Evolutionary conservation across 257 asterid species (phyloP), one percentile per base, ranked within the genome.

Genomic region (Petunia secreta): DNA sequence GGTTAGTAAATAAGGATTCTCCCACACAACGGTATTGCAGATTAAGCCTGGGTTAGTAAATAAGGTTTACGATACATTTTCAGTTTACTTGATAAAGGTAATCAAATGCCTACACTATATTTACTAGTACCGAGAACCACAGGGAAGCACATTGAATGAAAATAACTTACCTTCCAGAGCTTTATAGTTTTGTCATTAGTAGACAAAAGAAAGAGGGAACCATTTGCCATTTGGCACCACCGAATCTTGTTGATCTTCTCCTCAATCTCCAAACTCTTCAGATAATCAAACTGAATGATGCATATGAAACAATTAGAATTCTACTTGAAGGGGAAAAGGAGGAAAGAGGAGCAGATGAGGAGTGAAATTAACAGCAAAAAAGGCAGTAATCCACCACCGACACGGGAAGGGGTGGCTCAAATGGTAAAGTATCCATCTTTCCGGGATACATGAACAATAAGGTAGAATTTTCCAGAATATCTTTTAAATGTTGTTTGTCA

Each of bases 221-320:
- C 89, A 63, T 92, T 92, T 62, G 97, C 87, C 46, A 89, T 86
- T 87, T 92, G 97, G 87, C 97, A 92, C 97, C 97, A 92, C 77
- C 91, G 89, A 77, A 92, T 92, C 90, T 92, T 92, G 91, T 92
- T 92, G 90, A 92, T 92, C 85, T 92, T 92, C 91, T 92, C 97
- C 87, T 92, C 97, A 41, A 92, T 92, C 89, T 92, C 97, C 91
- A 92, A 83, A 83, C 97, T 92, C 85, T 92, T 92, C 75, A 92
- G 93, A 87, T 92, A 92, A 85, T 92, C 97, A 82, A 92, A 92
- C 97, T 92, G 90, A 38, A 79, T 82, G 78, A 80, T 3, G 62
- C 25, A 50, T 11, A 73, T 50, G 46, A 73, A 36, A 34, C 37
- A 36, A 73, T 73, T 34, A 73, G 78, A 73, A 16, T 50, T 50